Evolutionary conservation across 2,329 filamentous ascomycete species (phyloP), one percentile per base, ranked within the genome.

Genomic region (Exophiala bonariae): DNA sequence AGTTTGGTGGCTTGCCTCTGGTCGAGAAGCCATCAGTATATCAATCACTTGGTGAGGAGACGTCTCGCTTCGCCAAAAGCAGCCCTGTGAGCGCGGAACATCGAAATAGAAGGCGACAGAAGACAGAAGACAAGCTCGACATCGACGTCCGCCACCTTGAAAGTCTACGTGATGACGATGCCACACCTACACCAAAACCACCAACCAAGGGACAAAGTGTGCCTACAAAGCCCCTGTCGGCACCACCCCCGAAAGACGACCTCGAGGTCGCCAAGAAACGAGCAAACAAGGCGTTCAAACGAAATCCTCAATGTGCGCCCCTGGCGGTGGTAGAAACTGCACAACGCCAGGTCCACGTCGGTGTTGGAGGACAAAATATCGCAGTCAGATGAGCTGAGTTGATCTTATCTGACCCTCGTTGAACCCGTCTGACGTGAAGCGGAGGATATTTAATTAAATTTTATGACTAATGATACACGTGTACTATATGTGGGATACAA

Each of bases 1-100:
- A 71, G 63, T 74, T 74, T 56, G 72, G 72, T 3, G 69, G 69
- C 7, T 57, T 65, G 10, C 69, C 69, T 3, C 59, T 72, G 14
- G 69, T 67, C 3, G 70, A 73, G 35, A 66, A 68, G 48, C 66
- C 63, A 31, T 66, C 69, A 28, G 63, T 70, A 23, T 70, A 67
- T 60, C 68, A 67, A 38, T 69, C 68, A 26, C 34, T 50, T 5
- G 47, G 49, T 20, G 50, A 52, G 11, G 55, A 56, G 23, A 26
- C 28, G 31, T 40, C 50, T 26, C 26, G 34, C 2, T 45, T 55
- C 17, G 17, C 34, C 28, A 44, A 52, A 41, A 28, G 13, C 7
- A 16, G n/a, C 17, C 4, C 20, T 26, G 38, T 14, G 4, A n/a
- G 8, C n/a, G 13, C 26, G 9, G n/a, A 31, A 10, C 46, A 28